A percentile compares a stretch with the other conserved stretches of the same genome.
Conservation (phyloP, 208 protist genomes). For the Leishmania major region DNA sequence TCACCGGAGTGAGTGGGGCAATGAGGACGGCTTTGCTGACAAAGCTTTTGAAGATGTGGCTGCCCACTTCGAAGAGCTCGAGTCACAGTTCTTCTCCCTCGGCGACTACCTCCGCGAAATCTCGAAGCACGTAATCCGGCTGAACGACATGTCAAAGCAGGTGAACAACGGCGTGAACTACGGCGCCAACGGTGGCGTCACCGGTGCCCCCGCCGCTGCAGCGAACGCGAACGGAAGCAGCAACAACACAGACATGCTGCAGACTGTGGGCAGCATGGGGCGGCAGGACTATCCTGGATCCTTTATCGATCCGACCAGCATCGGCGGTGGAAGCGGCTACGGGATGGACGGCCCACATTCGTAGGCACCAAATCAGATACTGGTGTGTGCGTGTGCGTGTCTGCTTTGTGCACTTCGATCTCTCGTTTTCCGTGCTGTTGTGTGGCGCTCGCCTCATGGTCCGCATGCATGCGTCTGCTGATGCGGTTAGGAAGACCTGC, state of each 20-base stretch:
- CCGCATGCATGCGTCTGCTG: background rate
- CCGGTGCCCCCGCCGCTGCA: background rate
- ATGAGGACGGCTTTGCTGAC: slow-evolving; percentile 62
- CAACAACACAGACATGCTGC: slow-evolving; percentile 1
- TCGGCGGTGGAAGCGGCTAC: background rate
- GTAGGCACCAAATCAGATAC: background rate
- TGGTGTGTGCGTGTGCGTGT: background rate
- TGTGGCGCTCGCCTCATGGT: background rate
- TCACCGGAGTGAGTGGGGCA: slow-evolving; percentile 27
- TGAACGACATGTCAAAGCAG: slow-evolving; percentile 86
- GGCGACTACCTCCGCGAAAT: slow-evolving; percentile 82
- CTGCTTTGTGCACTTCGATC: background rate
- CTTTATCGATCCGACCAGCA: background rate
- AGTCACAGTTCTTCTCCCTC: slow-evolving; percentile 74
- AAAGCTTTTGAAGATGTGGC: slow-evolving; percentile 77
- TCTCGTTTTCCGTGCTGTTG: background rate
- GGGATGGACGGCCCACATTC: background rate
- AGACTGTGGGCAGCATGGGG: background rate
- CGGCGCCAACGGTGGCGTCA: background rate
- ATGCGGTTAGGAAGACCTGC: background rate
- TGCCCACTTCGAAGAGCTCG: slow-evolving; percentile 70
- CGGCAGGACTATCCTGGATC: background rate
- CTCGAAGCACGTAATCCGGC: slow-evolving; percentile 74
- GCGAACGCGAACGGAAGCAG: background rate
- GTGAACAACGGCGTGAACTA: slow-evolving; percentile 37